Evolutionary conservation across 257 asterid genomes (phyloP).

Genomic region (Asclepias syriaca): DNA sequence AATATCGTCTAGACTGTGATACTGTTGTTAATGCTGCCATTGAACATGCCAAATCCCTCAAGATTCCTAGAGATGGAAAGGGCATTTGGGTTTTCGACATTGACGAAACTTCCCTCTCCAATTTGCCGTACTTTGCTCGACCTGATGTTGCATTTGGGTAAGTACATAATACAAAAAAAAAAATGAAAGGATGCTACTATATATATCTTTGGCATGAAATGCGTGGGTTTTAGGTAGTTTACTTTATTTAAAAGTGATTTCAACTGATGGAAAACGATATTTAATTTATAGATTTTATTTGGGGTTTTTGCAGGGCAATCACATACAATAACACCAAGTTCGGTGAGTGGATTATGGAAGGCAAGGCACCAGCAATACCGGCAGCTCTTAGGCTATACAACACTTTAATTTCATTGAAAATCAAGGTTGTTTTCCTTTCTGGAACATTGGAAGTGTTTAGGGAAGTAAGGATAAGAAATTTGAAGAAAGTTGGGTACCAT

Average conservation of each 20-base stretch:
- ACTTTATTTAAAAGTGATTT: too few relatives aligned
- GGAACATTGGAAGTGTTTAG: conserved; percentile 28
- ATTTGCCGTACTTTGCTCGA: conserved; percentile 33
- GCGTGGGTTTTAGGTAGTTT: conserved; percentile 34
- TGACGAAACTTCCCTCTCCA: conserved; percentile 49
- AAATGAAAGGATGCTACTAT: too few relatives aligned
- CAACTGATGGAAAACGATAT: too few relatives aligned
- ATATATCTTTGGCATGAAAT: conserved; percentile 42
- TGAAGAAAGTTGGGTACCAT: conserved; percentile 38
- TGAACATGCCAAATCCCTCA: conserved; percentile 31
- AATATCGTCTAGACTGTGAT: conserved; percentile 49
- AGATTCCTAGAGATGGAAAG: conserved; percentile 30
- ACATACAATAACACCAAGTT: conserved; percentile 28
- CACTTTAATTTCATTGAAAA: conserved; percentile 21
- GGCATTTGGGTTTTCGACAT: conserved; percentile 49
- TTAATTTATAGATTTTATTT: background rate
- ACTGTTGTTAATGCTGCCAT: conserved; percentile 42
- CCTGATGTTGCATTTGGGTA: conserved; percentile 46
- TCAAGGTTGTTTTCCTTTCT: conserved; percentile 31
- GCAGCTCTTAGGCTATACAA: conserved; percentile 29
- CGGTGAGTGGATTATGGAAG: conserved; percentile 42
- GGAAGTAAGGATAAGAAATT: conserved; percentile 21
- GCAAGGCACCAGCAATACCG: conserved; percentile 39
- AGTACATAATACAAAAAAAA: background rate
- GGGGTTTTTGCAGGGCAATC: conserved; percentile 20